Base-by-base conservation (phyloP, 2,329 filamentous ascomycete genomes). In the Colletotrichum cuscutae region DNA sequence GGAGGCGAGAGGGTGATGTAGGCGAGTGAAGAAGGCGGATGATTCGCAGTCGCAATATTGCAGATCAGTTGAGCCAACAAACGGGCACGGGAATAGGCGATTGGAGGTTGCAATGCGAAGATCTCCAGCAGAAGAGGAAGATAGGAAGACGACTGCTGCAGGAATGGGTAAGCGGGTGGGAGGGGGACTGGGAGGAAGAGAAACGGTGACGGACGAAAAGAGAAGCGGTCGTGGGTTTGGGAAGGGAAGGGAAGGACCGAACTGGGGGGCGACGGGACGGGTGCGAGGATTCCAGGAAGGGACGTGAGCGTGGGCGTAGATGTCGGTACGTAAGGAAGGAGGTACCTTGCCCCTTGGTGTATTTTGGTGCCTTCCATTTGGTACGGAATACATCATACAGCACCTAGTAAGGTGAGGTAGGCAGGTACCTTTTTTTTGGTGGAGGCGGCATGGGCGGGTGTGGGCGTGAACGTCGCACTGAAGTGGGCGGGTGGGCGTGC, bases 211-310 rank as follows among this genome's bases (percentile, higher is more conserved):
- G 46, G 59, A 59, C 59, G 54, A 60, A 65, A 72, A 65, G 66
- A 72, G 46, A 49, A 49, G 70, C 70, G 65, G 60, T 70, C 70
- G 70, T 72, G 65, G 65, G 52, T 42, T 37, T 22, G 53, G 54
- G n/a, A 56, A 49, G 46, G 54, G 61, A 64, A 66, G 66, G 54
- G 62, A 65, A 66, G 66, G 26, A 65, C 30, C 30, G 49, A 24
- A 49, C 53, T 46, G 65, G 70, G 60, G 60, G 60, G 60, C 54
- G 56, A 64, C 70, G 60, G 60, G 54, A 70, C 53, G 66, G 70
- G 60, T 63, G 60, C 60, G 60, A 52, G 46, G 60, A 52, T 42
- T n/a, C 26, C 19, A 62, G 46, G 59, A 68, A 56, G 68, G 60
- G 26, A 42, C 56, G 65, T 30, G 53, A 66, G 59, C 69, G 65